These are phyloP conservation scores for Mallotus repandus DNA, from an alignment of 441 rosid species.

Conservation along the genomic window DNA sequence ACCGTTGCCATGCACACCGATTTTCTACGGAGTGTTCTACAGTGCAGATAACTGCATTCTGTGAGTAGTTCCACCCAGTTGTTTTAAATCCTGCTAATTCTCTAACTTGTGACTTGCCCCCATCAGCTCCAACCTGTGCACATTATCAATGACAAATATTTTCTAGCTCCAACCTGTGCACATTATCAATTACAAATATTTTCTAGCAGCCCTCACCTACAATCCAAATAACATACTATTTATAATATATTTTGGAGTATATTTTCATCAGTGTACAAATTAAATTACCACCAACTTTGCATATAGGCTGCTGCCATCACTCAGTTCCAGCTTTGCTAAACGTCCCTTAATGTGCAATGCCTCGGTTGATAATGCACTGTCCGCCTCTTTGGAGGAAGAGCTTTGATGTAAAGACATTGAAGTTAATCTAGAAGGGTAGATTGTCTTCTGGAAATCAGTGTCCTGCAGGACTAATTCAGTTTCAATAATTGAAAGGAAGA, in stretches of 20 bases:
- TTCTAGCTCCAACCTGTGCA: conserved; percentile 59
- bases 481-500: conserved; percentile 8
- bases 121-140: conserved; percentile 92
- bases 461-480: conserved; percentile 41
- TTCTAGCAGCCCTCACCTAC: background rate
- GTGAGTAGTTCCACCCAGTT: conserved; percentile 88
- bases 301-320: conserved; percentile 64
- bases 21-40: conserved; percentile 78
- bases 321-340: conserved; percentile 70
- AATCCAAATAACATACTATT: conserved; percentile 2
- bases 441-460: conserved; percentile 61
- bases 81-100: conserved; percentile 77
- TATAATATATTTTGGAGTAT: conserved; percentile 6
- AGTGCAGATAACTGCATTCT: conserved; percentile 89
- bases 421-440: conserved; percentile 65
- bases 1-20: conserved; percentile 87
- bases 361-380: conserved; percentile 40
- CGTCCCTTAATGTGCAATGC: conserved; percentile 44
- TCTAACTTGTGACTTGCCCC: conserved; percentile 83
- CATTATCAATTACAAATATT: conserved; percentile 1
- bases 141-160: conserved; percentile 1
- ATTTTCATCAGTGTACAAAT: conserved; percentile 19
- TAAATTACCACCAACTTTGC: conserved; percentile 83
- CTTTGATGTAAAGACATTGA: conserved; percentile 69
- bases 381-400: conserved; percentile 41